A percentile compares a stretch with the other conserved stretches of the same genome.
Conservation (phyloP, 768 basidiomycete species). For the Pisolithus albus region DNA sequence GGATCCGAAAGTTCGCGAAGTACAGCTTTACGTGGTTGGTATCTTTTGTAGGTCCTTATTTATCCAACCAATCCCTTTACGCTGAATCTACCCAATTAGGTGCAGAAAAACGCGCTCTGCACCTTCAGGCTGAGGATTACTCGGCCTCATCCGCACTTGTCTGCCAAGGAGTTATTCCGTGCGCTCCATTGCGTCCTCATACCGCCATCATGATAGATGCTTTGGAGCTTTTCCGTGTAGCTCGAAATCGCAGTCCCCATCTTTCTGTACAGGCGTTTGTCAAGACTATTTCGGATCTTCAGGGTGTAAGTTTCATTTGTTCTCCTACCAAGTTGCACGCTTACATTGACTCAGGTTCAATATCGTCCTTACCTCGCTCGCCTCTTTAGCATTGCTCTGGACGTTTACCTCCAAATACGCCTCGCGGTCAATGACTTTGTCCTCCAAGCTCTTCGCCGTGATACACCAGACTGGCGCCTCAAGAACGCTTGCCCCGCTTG, state of each 20-base stretch:
- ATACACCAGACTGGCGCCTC: slow-evolving; percentile 25
- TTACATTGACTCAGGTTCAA: background rate
- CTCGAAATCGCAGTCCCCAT: slow-evolving; percentile 11
- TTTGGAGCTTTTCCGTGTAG: slow-evolving; percentile 16
- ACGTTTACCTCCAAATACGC: slow-evolving; percentile 28
- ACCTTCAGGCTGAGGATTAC: too few species aligned
- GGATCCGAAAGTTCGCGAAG: too few species aligned
- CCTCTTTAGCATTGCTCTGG: slow-evolving; percentile 23
- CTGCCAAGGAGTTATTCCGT: background rate
- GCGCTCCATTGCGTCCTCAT: slow-evolving; percentile 4
- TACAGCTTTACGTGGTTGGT: too few species aligned
- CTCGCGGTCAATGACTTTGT: slow-evolving; percentile 16
- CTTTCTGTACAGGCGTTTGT: slow-evolving; percentile 23
- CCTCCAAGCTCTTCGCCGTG: slow-evolving; percentile 18
- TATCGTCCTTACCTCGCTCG: background rate
- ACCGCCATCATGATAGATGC: slow-evolving; percentile 18
- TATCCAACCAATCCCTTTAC: too few species aligned
- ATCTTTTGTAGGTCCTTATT: too few species aligned
- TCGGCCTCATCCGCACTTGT: too few species aligned
- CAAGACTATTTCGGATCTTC: slow-evolving; percentile 21
- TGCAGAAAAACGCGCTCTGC: too few species aligned
- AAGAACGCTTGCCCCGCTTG: slow-evolving; percentile 33
- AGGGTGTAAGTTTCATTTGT: slow-evolving; percentile 10
- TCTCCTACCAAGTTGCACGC: background rate
- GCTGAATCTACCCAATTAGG: too few species aligned